phyloP scores from a whole-genome alignment of 345 rosid genomes.

The Gossypium bickii region DNA sequence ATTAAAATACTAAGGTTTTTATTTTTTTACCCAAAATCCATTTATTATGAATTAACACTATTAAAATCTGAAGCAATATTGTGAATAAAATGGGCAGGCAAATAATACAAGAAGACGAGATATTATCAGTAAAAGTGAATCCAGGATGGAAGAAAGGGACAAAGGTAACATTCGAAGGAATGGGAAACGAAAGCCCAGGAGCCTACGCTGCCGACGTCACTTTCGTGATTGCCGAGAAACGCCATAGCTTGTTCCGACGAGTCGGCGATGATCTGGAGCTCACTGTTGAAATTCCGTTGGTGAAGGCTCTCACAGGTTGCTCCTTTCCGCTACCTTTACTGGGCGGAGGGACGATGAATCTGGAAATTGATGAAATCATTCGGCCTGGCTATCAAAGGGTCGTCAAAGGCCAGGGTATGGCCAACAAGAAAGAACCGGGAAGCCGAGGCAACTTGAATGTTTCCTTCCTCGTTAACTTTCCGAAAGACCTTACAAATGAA shows the following conservation, averaged over 20 bases:
- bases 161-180: slow-evolving; percentile 69
- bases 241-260: slow-evolving; percentile 49
- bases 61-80: background rate
- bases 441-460: slow-evolving; percentile 59
- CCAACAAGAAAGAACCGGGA: slow-evolving; percentile 40
- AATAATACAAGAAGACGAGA: slow-evolving; percentile 55
- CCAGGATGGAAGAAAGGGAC: slow-evolving; percentile 89
- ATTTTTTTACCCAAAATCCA: too few species aligned
- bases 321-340: slow-evolving; percentile 49
- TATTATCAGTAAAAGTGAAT: slow-evolving; percentile 59
- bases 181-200: slow-evolving; percentile 66
- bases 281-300: slow-evolving; percentile 47
- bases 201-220: slow-evolving; percentile 56
- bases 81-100: slow-evolving; percentile 28
- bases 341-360: slow-evolving; percentile 39
- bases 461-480: slow-evolving; percentile 45
- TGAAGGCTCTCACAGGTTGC: slow-evolving; percentile 62
- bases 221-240: slow-evolving; percentile 56
- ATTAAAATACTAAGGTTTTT: too few species aligned
- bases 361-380: slow-evolving; percentile 45
- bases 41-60: too few species aligned
- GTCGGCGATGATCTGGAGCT: slow-evolving; percentile 66
- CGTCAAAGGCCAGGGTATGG: slow-evolving; percentile 67
- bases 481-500: slow-evolving; percentile 42
- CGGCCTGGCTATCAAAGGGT: slow-evolving; percentile 50